Conservation (phyloP, 2,329 filamentous ascomycete species). For the Ilyonectria robusta region DNA sequence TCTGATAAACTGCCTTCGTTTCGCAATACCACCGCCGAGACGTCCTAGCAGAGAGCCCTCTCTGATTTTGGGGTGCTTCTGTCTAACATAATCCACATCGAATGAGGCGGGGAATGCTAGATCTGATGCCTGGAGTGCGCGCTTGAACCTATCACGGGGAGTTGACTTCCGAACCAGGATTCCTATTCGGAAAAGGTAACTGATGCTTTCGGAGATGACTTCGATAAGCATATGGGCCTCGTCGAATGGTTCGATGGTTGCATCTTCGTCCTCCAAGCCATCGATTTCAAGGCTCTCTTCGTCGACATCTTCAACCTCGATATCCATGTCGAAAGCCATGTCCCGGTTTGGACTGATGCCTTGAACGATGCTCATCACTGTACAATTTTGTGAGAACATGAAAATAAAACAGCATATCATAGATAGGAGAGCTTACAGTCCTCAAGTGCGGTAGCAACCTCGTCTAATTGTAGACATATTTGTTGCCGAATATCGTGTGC, state of each 20-base stretch:
- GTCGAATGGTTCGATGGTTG: neutral
- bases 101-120: neutral
- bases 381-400: too few relatives aligned
- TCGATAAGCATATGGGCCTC: neutral
- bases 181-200: constrained; percentile 24
- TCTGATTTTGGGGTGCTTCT: constrained; percentile 19
- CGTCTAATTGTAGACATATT: constrained; percentile 11
- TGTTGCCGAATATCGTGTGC: constrained; percentile 15
- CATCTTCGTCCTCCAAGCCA: neutral
- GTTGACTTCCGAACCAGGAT: constrained; percentile 23
- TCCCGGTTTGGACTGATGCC: neutral
- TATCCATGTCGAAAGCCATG: neutral
- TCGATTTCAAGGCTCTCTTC: neutral
- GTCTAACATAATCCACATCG: constrained; percentile 25
- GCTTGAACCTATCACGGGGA: constrained; percentile 21
- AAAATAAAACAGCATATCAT: neutral
- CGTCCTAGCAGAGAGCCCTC: neutral
- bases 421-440: constrained; percentile 13
- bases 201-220: constrained; percentile 23
- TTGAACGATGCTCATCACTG: neutral
- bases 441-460: constrained; percentile 1
- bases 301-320: neutral
- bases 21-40: constrained; percentile 27
- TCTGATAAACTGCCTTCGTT: constrained; percentile 29
- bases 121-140: constrained; percentile 12